Conservation (phyloP, 108 stramenopile species). For the Cyclostephanos invisitatus region DNA sequence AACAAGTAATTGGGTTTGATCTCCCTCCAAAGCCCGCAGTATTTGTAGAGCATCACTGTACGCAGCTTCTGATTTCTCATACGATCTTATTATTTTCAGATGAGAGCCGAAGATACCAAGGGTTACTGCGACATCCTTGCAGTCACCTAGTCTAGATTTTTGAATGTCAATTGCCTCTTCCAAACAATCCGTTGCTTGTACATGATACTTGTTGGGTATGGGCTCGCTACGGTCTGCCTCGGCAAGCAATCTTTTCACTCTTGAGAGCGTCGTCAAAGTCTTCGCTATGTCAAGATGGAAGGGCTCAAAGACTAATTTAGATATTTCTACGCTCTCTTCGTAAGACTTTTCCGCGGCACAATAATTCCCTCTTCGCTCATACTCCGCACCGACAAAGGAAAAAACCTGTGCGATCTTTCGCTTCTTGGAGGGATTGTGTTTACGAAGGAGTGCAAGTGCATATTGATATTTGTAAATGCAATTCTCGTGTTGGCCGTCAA, state of each 20-base stretch:
- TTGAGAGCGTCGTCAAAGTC: constrained; percentile 65
- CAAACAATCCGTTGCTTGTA: constrained; percentile 61
- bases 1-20: constrained; percentile 59
- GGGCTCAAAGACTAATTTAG: constrained; percentile 64
- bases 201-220: constrained; percentile 37
- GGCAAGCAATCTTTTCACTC: constrained; percentile 10
- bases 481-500: constrained; percentile 47
- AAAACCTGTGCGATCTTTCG: constrained; percentile 62
- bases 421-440: constrained; percentile 58
- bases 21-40: constrained; percentile 53
- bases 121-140: constrained; percentile 68
- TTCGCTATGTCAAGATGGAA: constrained; percentile 76
- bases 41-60: constrained; percentile 66
- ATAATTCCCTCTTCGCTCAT: constrained; percentile 59
- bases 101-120: constrained; percentile 68
- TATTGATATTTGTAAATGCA: constrained; percentile 69
- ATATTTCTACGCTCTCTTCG: constrained; percentile 62
- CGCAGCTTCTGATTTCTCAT: constrained; percentile 64
- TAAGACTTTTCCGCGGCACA: constrained; percentile 65
- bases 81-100: constrained; percentile 58
- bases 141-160: constrained; percentile 62
- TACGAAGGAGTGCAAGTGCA: constrained; percentile 59
- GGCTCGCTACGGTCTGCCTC: constrained; percentile 6
- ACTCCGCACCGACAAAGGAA: constrained; percentile 65
- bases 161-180: constrained; percentile 77